Conservation (phyloP, 2,329 filamentous ascomycete species). For the Curvularia sp. region DNA sequence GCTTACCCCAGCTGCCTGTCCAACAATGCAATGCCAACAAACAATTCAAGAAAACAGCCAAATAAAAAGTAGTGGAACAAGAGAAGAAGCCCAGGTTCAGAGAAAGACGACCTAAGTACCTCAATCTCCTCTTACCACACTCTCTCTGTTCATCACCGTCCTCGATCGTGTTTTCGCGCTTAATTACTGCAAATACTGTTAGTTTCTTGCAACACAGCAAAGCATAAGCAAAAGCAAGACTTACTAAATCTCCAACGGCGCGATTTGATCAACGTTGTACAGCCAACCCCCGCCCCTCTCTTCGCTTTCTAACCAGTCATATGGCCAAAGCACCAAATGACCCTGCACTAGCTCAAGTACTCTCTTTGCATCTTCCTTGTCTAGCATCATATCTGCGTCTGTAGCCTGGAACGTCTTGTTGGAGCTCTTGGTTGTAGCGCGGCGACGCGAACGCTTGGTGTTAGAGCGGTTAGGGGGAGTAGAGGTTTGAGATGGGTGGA, state of each 20-base stretch:
- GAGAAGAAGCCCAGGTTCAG: not conserved
- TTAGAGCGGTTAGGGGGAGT: conserved; percentile 18
- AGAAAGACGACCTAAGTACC: not conserved
- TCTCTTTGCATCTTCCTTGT: conserved; percentile 78
- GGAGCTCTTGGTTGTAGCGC: conserved; percentile 73
- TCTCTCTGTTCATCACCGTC: too few species aligned
- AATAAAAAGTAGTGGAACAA: not conserved
- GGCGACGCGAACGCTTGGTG: conserved; percentile 60
- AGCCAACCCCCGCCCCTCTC: conserved; percentile 95
- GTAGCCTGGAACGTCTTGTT: conserved; percentile 67
- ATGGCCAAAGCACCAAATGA: conserved; percentile 88
- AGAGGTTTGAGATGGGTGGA: conserved; percentile 13
- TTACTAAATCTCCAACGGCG: conserved; percentile 89
- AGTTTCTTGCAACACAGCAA: not conserved
- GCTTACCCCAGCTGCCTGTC: not conserved
- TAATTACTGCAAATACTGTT: conserved; percentile 1
- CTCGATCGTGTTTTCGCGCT: not conserved
- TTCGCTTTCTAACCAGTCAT: conserved; percentile 86
- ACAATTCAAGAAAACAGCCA: not conserved
- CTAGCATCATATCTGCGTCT: conserved; percentile 73
- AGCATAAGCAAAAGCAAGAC: not conserved
- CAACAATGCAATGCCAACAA: not conserved
- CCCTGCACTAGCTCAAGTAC: conserved; percentile 84
- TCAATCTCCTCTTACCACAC: not conserved
- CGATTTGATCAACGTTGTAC: conserved; percentile 94